Conservation (phyloP, 169 alveolate species). For the Plasmodium gallinaceum region DNA sequence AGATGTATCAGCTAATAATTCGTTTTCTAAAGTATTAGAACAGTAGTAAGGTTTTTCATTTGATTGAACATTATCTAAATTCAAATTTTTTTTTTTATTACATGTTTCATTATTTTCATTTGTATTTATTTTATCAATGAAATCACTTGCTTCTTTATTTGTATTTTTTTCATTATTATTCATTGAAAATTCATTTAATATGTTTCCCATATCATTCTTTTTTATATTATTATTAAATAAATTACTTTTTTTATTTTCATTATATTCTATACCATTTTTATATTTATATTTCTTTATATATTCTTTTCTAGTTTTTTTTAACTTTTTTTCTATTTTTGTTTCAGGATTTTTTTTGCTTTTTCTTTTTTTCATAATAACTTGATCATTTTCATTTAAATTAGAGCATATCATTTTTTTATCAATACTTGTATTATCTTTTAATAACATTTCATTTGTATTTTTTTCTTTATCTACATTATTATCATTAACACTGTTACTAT, state of each 20-base stretch:
- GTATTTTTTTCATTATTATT: slow-evolving; percentile 3
- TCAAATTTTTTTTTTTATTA: not conserved
- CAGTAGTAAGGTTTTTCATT: slow-evolving; percentile 13
- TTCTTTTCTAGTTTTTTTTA: slow-evolving; percentile 7
- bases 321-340: not conserved
- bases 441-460: no score
- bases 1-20: slow-evolving; percentile 4
- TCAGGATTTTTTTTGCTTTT: not conserved
- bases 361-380: not conserved
- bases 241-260: not conserved
- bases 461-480: not conserved
- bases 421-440: no score
- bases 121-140: not conserved
- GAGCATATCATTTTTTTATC: no score
- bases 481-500: not conserved
- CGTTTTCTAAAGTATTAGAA: slow-evolving; percentile 26
- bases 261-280: not conserved
- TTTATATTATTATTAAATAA: slow-evolving; percentile 1
- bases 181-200: not conserved
- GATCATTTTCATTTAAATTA: no score
- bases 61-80: not conserved
- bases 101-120: not conserved
- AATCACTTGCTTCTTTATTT: not conserved
- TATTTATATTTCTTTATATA: no score
- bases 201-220: not conserved